Conservation (phyloP, 108 stramenopile species). For the Discostella pseudostelligera region DNA sequence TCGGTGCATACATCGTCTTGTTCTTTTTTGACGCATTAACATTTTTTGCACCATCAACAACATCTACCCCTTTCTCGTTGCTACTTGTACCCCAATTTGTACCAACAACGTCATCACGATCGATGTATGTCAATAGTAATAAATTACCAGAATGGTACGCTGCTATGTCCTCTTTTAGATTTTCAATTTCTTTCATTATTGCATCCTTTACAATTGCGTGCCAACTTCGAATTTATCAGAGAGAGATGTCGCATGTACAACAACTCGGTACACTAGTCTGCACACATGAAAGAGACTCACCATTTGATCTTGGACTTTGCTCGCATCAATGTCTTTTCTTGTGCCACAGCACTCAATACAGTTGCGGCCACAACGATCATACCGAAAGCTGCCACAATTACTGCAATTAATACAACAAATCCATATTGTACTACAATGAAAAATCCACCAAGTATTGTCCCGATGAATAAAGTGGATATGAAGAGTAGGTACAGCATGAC, state of each 20-base stretch:
- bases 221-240: conserved; percentile 4
- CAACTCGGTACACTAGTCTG: no score
- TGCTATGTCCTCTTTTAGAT: conserved; percentile 26
- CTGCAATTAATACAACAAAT: conserved; percentile 24
- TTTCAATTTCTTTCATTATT: conserved; percentile 32
- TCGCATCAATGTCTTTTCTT: conserved; percentile 15
- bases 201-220: conserved; percentile 21
- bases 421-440: conserved; percentile 25
- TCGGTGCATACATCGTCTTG: conserved; percentile 11
- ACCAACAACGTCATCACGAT: conserved; percentile 2
- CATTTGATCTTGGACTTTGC: conserved; percentile 22
- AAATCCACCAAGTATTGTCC: conserved; percentile 10
- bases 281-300: conserved; percentile 1
- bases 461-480: conserved; percentile 13
- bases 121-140: conserved; percentile 8
- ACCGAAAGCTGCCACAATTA: background rate
- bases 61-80: background rate
- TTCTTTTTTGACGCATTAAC: background rate
- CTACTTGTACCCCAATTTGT: background rate
- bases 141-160: conserved; percentile 19
- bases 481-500: conserved; percentile 33
- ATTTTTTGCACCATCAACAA: conserved; percentile 1
- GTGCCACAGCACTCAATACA: conserved; percentile 15
- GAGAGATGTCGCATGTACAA: no score
- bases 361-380: conserved; percentile 16